Evolutionary conservation across 1,284 basidiomycete species (phyloP), one percentile per base, ranked within the genome.

Genomic region (Albatrellus sp.): DNA sequence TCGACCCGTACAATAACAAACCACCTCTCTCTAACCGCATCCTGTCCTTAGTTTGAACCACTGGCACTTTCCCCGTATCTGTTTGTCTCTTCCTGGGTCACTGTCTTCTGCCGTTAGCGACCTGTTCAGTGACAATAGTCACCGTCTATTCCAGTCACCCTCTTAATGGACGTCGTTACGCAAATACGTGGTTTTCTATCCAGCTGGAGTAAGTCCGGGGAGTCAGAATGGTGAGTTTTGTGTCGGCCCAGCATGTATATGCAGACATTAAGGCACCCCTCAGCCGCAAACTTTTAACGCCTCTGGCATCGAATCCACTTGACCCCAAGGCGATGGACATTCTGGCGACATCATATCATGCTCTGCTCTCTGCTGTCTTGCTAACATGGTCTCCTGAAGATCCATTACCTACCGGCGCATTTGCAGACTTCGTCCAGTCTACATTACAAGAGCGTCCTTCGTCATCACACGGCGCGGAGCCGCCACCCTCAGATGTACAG

Each of bases 401-500:
- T 42, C 47, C 61, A 9, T 61, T 86, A 20, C 60, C 70, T 8
- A 59, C 69, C 11, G 60, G 66, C 43, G 60, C 60, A 20, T 70
- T 89, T 50, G 63, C 76, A 35, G 62, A 70, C 28, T 85, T 88
- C 55, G 63, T 86, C 28, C 70, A 73, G 52, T 75, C 72, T 2
- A 69, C 85, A 19, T 58, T 82, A 33, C 63, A 68, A 38, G 64
- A 61, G 36, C 66, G 85, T 7, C 85, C 85, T 13, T 84, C 81
- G 13, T 75, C 80, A 13, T 81, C 80, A n/a, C 72, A 74, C 2
- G 53, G 63, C 20, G 58, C 65, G 8, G 58, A 66, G 16, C 59
- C 57, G 46, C 56, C 60, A 28, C 60, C 68, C 9, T 59, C 67
- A 2, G 65, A 68, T 49, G 60, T 60, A 11, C 52, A 61, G 0